Evolutionary conservation across 805 yeast genomes (phyloP).

Genomic region (Yarrowia sp.): DNA sequence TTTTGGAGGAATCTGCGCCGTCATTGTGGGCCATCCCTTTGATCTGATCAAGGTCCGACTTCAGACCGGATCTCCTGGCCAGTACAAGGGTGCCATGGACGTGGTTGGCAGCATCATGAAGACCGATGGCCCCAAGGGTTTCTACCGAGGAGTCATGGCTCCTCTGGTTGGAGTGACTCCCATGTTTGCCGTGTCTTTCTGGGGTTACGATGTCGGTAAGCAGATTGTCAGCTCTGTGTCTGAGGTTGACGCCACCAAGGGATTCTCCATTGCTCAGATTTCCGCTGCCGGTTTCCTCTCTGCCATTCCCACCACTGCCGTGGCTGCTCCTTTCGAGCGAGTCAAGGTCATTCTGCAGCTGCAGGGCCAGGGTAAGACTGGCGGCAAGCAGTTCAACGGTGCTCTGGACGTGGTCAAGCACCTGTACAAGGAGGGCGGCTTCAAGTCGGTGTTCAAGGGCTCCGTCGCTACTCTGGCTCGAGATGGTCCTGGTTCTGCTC

Average conservation of each 20-base stretch:
- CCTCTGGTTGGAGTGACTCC: conserved; percentile 97
- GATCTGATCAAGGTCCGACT: conserved; percentile 89
- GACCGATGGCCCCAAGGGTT: conserved; percentile 74
- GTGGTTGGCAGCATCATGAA: conserved; percentile 70
- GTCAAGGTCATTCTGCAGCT: conserved; percentile 91
- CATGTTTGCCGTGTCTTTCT: conserved; percentile 95
- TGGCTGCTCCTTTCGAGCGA: conserved; percentile 97
- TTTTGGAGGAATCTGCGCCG: conserved; percentile 95
- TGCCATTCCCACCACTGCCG: conserved; percentile 90
- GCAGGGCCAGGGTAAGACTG: conserved; percentile 51
- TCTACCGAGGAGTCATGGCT: conserved; percentile 91
- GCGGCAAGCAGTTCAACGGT: conserved; percentile 42
- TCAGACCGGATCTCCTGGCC: conserved; percentile 68
- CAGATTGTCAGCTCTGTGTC: conserved; percentile 53
- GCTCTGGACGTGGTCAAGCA: conserved; percentile 62
- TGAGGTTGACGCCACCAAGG: conserved; percentile 37
- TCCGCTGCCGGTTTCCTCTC: conserved; percentile 92
- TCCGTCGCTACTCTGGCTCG: conserved; percentile 89
- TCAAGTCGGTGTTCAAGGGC: conserved; percentile 83
- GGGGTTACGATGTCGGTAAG: conserved; percentile 97
- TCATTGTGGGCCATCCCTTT: conserved; percentile 93
- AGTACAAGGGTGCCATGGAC: conserved; percentile 56
- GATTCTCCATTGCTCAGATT: conserved; percentile 64
- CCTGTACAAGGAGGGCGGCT: conserved; percentile 76
- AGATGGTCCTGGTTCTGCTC: conserved; percentile 97